Percentiles rank a stretch among this genome's conserved stretches.
These are phyloP conservation scores for Yamadazyma trypodendri DNA, from an alignment of 1,139 yeast species.

Conservation along the genomic window DNA sequence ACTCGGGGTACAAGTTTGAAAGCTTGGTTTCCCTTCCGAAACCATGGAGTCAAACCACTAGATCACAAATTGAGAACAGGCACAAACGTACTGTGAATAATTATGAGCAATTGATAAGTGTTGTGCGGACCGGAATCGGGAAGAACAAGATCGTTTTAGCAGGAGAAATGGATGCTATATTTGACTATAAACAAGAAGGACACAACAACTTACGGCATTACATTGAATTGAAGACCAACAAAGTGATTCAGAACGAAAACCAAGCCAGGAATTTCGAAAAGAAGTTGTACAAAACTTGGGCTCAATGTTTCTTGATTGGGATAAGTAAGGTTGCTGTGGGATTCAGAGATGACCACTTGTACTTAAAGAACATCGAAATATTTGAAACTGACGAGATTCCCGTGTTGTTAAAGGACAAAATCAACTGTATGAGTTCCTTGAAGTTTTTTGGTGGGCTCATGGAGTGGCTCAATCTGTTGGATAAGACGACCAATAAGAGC, in stretches of 20 bases:
- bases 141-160: conserved; percentile 66
- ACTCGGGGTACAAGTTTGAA: conserved; percentile 85
- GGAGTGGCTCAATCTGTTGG: conserved; percentile 70
- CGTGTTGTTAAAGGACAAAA: conserved; percentile 52
- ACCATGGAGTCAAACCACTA: conserved; percentile 70
- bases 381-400: conserved; percentile 81
- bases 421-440: conserved; percentile 72
- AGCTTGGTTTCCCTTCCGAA: conserved; percentile 68
- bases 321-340: conserved; percentile 79
- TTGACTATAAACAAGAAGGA: conserved; percentile 60
- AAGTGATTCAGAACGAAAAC: conserved; percentile 49
- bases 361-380: conserved; percentile 67
- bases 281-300: conserved; percentile 81
- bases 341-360: conserved; percentile 71
- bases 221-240: conserved; percentile 78
- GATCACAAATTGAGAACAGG: conserved; percentile 68
- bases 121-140: conserved; percentile 84
- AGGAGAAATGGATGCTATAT: conserved; percentile 90
- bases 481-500: conserved; percentile 24
- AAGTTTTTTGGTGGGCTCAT: conserved; percentile 84
- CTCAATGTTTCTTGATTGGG: conserved; percentile 88
- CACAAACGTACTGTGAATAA: conserved; percentile 58
- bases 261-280: conserved; percentile 65
- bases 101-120: conserved; percentile 73
- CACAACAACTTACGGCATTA: conserved; percentile 65